phyloP scores from a whole-genome alignment of 2,329 filamentous ascomycete genomes.

The Aureobasidium zeae region DNA sequence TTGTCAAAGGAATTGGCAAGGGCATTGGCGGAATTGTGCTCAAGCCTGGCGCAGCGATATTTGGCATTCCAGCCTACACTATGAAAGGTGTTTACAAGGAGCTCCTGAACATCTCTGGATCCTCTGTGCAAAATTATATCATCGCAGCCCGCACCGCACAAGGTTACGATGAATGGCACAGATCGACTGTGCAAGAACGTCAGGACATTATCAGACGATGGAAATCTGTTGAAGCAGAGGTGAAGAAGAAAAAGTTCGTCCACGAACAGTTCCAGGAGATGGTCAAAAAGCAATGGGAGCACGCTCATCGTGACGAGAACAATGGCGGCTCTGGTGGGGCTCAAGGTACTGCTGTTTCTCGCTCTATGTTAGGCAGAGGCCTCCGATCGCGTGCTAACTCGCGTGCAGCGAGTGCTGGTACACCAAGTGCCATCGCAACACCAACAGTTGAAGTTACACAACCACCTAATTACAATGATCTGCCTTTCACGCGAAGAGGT shows the following conservation, averaged over 20 bases:
- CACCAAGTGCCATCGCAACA: not conserved
- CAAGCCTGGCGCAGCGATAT: constrained; percentile 54
- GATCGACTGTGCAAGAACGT: constrained; percentile 49
- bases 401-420: not conserved
- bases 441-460: constrained; percentile 17
- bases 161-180: constrained; percentile 57
- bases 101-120: constrained; percentile 58
- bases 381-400: constrained; percentile 1
- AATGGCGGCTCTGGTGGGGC: not conserved
- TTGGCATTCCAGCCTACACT: constrained; percentile 57
- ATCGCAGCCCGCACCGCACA: constrained; percentile 67
- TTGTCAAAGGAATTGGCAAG: constrained; percentile 70
- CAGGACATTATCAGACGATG: constrained; percentile 57
- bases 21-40: constrained; percentile 66
- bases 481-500: constrained; percentile 41
- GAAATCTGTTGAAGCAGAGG: constrained; percentile 50
- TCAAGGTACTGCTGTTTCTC: constrained; percentile 2
- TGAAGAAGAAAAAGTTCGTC: constrained; percentile 48
- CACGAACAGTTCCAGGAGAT: constrained; percentile 44
- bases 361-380: not conserved
- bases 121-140: constrained; percentile 68
- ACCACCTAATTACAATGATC: constrained; percentile 25
- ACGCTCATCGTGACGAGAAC: constrained; percentile 20
- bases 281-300: constrained; percentile 29
- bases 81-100: constrained; percentile 71